These are phyloP conservation scores for Xylaria polymorpha DNA, from an alignment of 2,329 filamentous ascomycete genomes.

Conservation along the genomic window DNA sequence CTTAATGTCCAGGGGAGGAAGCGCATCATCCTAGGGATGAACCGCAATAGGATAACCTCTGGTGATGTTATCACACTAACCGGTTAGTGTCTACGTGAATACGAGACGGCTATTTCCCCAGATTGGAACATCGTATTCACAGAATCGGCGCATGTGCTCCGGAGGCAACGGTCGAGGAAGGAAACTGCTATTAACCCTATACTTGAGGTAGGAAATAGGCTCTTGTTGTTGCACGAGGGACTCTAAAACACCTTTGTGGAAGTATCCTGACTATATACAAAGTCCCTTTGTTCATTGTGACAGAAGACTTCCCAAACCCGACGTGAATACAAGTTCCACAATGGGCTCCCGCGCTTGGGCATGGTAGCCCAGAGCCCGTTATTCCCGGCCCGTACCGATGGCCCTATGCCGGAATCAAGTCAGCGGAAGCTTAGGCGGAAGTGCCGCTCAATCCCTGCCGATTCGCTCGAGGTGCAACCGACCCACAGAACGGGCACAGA, in stretches of 20 bases:
- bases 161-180: neutral
- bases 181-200: neutral
- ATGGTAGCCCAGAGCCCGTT: neutral
- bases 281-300: too few species aligned
- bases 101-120: slow-evolving; percentile 17
- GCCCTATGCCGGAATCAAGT: slow-evolving; percentile 7
- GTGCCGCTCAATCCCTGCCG: neutral
- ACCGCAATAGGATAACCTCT: neutral
- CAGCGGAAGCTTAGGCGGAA: neutral
- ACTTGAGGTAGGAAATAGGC: too few species aligned
- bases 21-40: neutral
- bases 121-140: slow-evolving; percentile 27
- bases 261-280: too few species aligned
- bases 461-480: too few species aligned
- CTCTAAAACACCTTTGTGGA: too few species aligned
- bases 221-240: too few species aligned
- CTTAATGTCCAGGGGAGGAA: neutral
- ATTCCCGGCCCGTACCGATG: slow-evolving; percentile 27
- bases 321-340: neutral
- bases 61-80: neutral
- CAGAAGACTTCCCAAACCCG: neutral
- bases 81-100: slow-evolving; percentile 5
- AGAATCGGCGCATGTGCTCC: slow-evolving; percentile 5
- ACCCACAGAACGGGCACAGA: too few species aligned
- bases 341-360: neutral